Evolutionary conservation across 352 stramenopile species (phyloP).

Genomic region (Phytophthora capsici): DNA sequence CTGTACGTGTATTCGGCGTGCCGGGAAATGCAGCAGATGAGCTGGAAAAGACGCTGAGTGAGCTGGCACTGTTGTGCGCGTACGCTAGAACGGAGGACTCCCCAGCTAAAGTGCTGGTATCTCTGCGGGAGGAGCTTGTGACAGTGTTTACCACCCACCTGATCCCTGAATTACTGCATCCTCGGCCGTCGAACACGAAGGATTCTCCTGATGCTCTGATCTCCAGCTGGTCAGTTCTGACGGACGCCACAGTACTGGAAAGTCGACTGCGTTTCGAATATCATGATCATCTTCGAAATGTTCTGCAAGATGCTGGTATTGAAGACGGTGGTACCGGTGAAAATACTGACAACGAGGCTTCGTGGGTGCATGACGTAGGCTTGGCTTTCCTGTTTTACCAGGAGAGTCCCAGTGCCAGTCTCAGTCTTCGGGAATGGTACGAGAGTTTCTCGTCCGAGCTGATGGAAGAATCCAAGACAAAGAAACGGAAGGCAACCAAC

Average conservation of each 20-base stretch:
- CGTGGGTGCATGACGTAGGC: constrained; percentile 66
- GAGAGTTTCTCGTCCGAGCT: constrained; percentile 58
- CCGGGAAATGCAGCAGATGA: constrained; percentile 14
- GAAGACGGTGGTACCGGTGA: constrained; percentile 19
- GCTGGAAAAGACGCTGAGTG: constrained; percentile 34
- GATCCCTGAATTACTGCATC: constrained; percentile 50
- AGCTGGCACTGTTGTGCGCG: constrained; percentile 54
- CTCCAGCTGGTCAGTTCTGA: constrained; percentile 34
- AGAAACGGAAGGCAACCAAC: constrained; percentile 28
- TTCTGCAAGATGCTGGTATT: constrained; percentile 49
- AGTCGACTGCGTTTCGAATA: constrained; percentile 57
- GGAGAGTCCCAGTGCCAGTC: constrained; percentile 60
- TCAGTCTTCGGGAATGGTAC: constrained; percentile 77
- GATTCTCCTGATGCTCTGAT: constrained; percentile 26
- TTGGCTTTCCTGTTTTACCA: constrained; percentile 77
- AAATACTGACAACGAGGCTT: constrained; percentile 19
- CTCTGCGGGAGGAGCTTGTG: constrained; percentile 58
- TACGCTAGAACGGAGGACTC: constrained; percentile 43
- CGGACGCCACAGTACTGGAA: constrained; percentile 39
- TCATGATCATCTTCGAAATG: constrained; percentile 57
- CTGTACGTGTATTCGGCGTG: constrained; percentile 19
- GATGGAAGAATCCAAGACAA: constrained; percentile 28
- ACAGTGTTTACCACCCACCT: constrained; percentile 47
- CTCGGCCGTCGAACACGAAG: neutral
- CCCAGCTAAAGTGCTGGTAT: constrained; percentile 43